Evolutionary conservation across 2,329 filamentous ascomycete genomes (phyloP), one percentile per base, ranked within the genome.

Genomic region (Paecilomyces sp.): DNA sequence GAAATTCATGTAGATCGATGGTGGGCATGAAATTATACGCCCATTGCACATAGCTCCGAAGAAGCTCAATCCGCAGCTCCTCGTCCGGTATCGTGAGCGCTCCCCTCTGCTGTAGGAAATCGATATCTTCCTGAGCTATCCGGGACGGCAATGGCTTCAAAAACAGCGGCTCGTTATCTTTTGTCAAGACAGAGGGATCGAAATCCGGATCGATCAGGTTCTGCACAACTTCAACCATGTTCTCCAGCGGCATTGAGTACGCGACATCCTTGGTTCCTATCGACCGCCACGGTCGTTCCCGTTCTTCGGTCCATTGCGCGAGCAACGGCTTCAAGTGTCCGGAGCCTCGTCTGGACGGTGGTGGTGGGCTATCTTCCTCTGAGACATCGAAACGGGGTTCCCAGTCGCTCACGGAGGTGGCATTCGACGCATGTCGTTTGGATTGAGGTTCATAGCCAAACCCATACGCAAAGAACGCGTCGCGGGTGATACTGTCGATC

Each of bases 1-100:
- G 68, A 61, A 85, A 81, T 28, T 84, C 81, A 62, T 84, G 81
- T 52, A 85, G 66, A 58, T 85, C 90, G 64, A 96, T 75, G 51
- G 95, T 80, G 12, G 92, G 92, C 90, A 96, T 94, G 71, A 90
- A 96, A 12, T 91, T 91, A 71, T 96, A 88, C 11, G 96, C 90
- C 73, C 88, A 95, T 77, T 94, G 89, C 65, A 92, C 82, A 70
- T 93, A 96, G 24, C 86, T 86, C 65, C 86, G 84, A 5, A 96
- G 78, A 28, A 96, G 80, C 59, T 91, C 90, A 72, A 88, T 89
- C 68, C 92, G 88, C 54, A 96, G 78, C 1, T 80, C 77, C 3
- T 80, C 75, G 54, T 83, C 80, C 1, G 92, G 92, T 54, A 96
- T 81, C 3, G 85, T 85, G 60, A 96, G 78, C 0, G 90, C 91